phyloP scores from a whole-genome alignment of 306 rosid species.

The Medicago truncatula region MtrunA17r5.0-ANR NC_053044.1:43790501-43791000 shows the following conservation, averaged over 20 bases:
- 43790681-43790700: background rate
- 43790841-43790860: slow-evolving; percentile 5
- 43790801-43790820: background rate
- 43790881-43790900: slow-evolving; percentile 8
- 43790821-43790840: no score
- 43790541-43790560: background rate
- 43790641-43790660: background rate
- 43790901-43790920: background rate
- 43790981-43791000: slow-evolving; percentile 97
- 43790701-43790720: background rate
- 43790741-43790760: background rate
- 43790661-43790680: slow-evolving; percentile 13
- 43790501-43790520: background rate
- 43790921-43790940: slow-evolving; percentile 1
- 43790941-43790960: slow-evolving; percentile 31
- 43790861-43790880: slow-evolving; percentile 18
- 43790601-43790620: background rate
- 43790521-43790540: background rate
- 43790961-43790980: slow-evolving; percentile 95
- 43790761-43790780: slow-evolving; percentile 10
- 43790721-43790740: background rate
- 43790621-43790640: background rate
- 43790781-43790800: background rate
- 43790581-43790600: background rate
- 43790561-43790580: slow-evolving; percentile 8